Percentiles rank a stretch among this genome's conserved stretches.
These are phyloP conservation scores for Flaveria ramosissima DNA, from an alignment of 129 eudicot genomes.

Conservation along the genomic window DNA sequence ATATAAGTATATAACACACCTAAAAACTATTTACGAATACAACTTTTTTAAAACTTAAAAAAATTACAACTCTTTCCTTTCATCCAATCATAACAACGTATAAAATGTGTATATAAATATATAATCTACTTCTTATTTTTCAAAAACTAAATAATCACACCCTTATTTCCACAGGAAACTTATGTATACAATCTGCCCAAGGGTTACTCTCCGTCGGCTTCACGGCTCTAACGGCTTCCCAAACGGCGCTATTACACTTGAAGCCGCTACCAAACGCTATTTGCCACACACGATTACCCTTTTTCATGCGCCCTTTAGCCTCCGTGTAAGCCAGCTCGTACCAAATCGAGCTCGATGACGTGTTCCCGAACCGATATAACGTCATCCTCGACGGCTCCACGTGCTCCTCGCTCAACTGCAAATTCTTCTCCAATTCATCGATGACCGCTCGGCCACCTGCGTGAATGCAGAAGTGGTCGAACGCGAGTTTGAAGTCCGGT, in stretches of 20 bases:
- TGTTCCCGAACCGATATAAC: constrained; percentile 56
- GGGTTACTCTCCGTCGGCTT: constrained; percentile 39
- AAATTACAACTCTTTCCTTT: not conserved
- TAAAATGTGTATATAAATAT: not conserved
- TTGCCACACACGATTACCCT: constrained; percentile 59
- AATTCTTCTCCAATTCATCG: constrained; percentile 54
- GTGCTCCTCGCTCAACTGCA: constrained; percentile 36
- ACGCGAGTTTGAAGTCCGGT: constrained; percentile 60
- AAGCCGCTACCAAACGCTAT: constrained; percentile 63
- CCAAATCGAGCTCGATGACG: constrained; percentile 62
- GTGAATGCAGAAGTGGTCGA: constrained; percentile 58
- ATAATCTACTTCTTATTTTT: not conserved
- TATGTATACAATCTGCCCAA: constrained; percentile 46
- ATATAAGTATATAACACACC: not conserved
- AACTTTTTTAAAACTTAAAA: not conserved
- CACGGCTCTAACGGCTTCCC: constrained; percentile 50
- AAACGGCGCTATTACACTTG: constrained; percentile 64
- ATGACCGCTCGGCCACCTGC: constrained; percentile 65
- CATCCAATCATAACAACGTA: not conserved
- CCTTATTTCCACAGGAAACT: constrained; percentile 35
- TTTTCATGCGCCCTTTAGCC: constrained; percentile 54
- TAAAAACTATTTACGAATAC: not conserved
- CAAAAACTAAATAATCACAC: not conserved
- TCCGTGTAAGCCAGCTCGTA: constrained; percentile 49
- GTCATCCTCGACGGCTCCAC: constrained; percentile 67